A percentile compares a stretch with the other conserved stretches of the same genome.
These are phyloP conservation scores for Lophium mytilinum DNA, from an alignment of 495 filamentous ascomycete genomes.

Conservation along the genomic window DNA sequence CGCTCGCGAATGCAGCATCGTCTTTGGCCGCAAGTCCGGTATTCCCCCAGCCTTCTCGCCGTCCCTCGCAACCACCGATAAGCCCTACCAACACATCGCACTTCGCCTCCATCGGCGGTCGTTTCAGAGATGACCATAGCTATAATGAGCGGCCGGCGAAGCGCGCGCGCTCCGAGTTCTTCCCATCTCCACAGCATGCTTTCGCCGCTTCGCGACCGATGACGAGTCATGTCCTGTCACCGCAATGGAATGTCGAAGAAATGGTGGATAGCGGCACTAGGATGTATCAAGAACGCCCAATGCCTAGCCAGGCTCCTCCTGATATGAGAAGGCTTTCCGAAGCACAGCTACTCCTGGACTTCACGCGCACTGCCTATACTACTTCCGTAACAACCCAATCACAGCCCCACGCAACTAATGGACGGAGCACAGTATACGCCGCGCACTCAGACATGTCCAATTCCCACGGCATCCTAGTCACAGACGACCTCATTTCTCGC, in stretches of 20 bases:
- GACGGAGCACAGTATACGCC: constrained; percentile 3
- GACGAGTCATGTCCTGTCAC: constrained; percentile 35
- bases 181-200: constrained; percentile 41
- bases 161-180: constrained; percentile 50
- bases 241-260: constrained; percentile 27
- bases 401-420: not conserved
- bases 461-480: not conserved
- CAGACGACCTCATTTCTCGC: not conserved
- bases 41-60: constrained; percentile 5
- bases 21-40: constrained; percentile 27
- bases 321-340: constrained; percentile 18
- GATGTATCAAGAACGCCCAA: constrained; percentile 15
- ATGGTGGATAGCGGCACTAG: constrained; percentile 22
- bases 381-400: not conserved
- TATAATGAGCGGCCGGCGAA: constrained; percentile 49
- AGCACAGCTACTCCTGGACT: constrained; percentile 21
- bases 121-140: constrained; percentile 13
- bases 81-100: not conserved
- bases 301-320: not conserved
- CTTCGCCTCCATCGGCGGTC: constrained; percentile 6
- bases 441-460: not conserved
- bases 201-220: constrained; percentile 35
- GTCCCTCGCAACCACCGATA: not conserved
- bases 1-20: constrained; percentile 26
- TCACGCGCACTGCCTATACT: constrained; percentile 7